Base-by-base conservation (phyloP, 2,329 filamentous ascomycete species). In the Stachybotrys chlorohalonatus region DNA sequence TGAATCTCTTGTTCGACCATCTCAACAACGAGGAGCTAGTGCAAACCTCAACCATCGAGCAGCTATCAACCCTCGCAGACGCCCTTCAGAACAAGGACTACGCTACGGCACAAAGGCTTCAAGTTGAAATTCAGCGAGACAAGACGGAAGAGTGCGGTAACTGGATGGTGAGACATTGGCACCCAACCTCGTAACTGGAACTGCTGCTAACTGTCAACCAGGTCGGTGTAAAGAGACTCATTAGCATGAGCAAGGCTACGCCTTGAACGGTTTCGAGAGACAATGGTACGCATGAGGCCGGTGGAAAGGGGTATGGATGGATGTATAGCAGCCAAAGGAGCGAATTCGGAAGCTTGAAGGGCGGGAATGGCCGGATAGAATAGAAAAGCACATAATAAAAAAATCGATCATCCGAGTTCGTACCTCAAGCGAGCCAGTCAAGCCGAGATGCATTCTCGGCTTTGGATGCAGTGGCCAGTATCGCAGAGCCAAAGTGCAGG, bases 1-100 rank as follows among this genome's bases (percentile, higher is more conserved):
- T 99, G 56, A 89, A 89, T 64, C 85, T 96, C 52, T 77, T 99
- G n/a, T 97, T 96, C 68, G 93, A 99, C 67, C 91, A 96, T 70
- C 78, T 99, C 50, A 99, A 97, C 79, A 97, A 97, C 61, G 88
- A 92, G 66, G 92, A 97, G 65, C 77, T 96, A 47, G 78, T 97
- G 54, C 89, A 87, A 73, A 82, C 88, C 1, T 86, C 89, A 64
- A 96, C 88, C 1, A 81, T 92, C 52, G 77, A 82, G 57, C 78
- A 85, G 66, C 75, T 92, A 63, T 76, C 78, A 8, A 75, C 84
- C 62, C 73, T 91, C 32, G 80, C 88, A 8, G 74, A 82, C 58
- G 83, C 87, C 31, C 70, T 95, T 54, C 82, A 88, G 62, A 70
- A 75, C 54, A 85, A 83, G 74, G 78, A 94, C 62, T 92, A 88